These are phyloP conservation scores for Sclerotinia nivalis DNA, from an alignment of 2,329 filamentous ascomycete species.

Conservation along the genomic window DNA sequence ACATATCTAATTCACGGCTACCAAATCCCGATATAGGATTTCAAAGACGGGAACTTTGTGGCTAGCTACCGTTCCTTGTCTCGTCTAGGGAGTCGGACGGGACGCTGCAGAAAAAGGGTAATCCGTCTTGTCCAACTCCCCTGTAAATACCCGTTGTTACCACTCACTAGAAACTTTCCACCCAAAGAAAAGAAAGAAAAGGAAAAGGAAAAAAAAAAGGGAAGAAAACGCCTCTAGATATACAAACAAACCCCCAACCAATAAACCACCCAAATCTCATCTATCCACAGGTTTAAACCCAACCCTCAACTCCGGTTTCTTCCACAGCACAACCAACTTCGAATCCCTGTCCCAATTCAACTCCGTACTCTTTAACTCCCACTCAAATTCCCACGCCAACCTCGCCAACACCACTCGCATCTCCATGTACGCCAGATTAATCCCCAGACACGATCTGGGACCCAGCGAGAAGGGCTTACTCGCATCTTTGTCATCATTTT, in stretches of 20 bases:
- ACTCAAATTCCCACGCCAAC: conserved; percentile 19
- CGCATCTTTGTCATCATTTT: conserved; percentile 19
- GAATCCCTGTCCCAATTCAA: conserved; percentile 18
- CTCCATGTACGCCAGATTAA: conserved; percentile 23
- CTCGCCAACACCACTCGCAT: conserved; percentile 18
- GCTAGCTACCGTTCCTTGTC: background rate
- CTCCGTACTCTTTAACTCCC: conserved; percentile 10
- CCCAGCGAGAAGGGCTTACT: conserved; percentile 9
- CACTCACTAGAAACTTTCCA: background rate
- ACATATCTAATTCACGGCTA: background rate
- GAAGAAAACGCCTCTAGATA: background rate
- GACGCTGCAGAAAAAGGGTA: background rate
- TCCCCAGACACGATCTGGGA: conserved; percentile 8
- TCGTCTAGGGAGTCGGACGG: background rate
- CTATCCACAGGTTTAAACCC: background rate
- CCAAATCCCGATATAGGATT: too few species aligned
- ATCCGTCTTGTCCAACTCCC: background rate
- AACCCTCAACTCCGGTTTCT: conserved; percentile 12
- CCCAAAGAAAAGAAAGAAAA: too few species aligned
- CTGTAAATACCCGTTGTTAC: background rate
- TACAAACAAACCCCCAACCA: background rate
- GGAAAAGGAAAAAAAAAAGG: background rate
- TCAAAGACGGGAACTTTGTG: background rate
- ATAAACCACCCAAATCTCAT: background rate
- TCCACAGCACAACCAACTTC: conserved; percentile 13